Evolutionary conservation across 1,139 yeast species (phyloP).

Genomic region (Saccharomyces hybrid): DNA sequence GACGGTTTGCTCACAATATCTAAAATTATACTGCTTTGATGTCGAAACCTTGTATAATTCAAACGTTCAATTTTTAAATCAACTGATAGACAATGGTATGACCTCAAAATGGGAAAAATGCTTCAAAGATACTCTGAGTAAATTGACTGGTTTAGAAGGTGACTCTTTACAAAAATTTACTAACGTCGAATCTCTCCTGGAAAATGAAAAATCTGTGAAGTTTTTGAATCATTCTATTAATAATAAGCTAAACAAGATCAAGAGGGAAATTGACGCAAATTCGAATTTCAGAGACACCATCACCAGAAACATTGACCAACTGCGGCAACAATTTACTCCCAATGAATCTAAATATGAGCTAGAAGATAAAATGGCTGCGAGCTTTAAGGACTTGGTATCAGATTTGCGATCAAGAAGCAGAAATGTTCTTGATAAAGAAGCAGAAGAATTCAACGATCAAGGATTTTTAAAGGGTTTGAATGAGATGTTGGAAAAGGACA

Average conservation of each 20-base stretch:
- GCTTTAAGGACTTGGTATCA: slow-evolving; percentile 20
- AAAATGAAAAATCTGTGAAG: slow-evolving; percentile 27
- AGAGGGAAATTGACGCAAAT: slow-evolving; percentile 27
- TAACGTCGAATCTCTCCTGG: slow-evolving; percentile 23
- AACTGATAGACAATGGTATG: slow-evolving; percentile 43
- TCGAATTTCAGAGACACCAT: slow-evolving; percentile 27
- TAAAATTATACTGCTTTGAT: slow-evolving; percentile 44
- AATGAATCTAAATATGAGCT: slow-evolving; percentile 14
- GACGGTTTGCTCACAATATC: slow-evolving; percentile 52
- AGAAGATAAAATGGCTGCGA: slow-evolving; percentile 23
- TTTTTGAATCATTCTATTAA: slow-evolving; percentile 24
- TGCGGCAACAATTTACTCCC: slow-evolving; percentile 10
- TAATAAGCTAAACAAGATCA: slow-evolving; percentile 23
- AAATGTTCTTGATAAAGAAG: slow-evolving; percentile 15
- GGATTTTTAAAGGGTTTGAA: slow-evolving; percentile 7
- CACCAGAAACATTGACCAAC: slow-evolving; percentile 13
- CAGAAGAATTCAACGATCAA: slow-evolving; percentile 7
- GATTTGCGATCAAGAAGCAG: slow-evolving; percentile 15
- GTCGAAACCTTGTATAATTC: slow-evolving; percentile 47
- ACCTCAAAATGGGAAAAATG: slow-evolving; percentile 44
- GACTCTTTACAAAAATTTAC: slow-evolving; percentile 30
- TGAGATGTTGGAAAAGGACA: slow-evolving; percentile 10
- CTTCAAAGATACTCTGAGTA: slow-evolving; percentile 28
- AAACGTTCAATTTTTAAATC: slow-evolving; percentile 41
- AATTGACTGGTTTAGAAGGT: slow-evolving; percentile 37